phyloP scores from a whole-genome alignment of 2,329 filamentous ascomycete genomes.

The Neonectria sp. region DNA sequence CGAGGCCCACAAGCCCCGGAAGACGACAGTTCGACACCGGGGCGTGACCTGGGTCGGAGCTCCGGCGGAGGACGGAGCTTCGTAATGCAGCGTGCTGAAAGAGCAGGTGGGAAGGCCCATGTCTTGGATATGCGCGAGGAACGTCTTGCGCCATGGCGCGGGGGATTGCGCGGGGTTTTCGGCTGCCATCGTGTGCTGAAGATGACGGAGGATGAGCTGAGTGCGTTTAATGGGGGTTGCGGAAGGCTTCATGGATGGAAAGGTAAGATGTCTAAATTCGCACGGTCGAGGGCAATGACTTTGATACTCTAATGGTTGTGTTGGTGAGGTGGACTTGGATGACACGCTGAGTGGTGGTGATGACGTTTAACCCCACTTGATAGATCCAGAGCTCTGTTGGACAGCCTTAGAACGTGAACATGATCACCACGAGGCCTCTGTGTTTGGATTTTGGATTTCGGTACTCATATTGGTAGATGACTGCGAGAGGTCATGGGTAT shows the following conservation, averaged over 20 bases:
- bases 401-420: not conserved
- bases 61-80: slow-evolving; percentile 57
- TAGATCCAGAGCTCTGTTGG: not conserved
- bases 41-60: slow-evolving; percentile 59
- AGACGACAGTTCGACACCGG: slow-evolving; percentile 85
- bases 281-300: not conserved
- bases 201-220: slow-evolving; percentile 47
- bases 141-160: slow-evolving; percentile 68
- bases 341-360: slow-evolving; percentile 10
- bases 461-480: too few species aligned
- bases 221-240: slow-evolving; percentile 42
- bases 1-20: slow-evolving; percentile 85
- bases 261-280: not conserved
- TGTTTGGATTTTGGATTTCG: too few species aligned
- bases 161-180: slow-evolving; percentile 40
- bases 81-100: slow-evolving; percentile 65
- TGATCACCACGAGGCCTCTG: not conserved
- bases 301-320: not conserved
- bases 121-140: slow-evolving; percentile 65
- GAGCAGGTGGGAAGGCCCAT: slow-evolving; percentile 66
- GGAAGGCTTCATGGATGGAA: slow-evolving; percentile 38
- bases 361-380: slow-evolving; percentile 20
- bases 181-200: slow-evolving; percentile 48
- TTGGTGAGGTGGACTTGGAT: slow-evolving; percentile 18
- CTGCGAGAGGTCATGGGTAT: not conserved